Base-by-base conservation (phyloP, 1,284 basidiomycete species). In the Pseudozyma thailandica region DNA sequence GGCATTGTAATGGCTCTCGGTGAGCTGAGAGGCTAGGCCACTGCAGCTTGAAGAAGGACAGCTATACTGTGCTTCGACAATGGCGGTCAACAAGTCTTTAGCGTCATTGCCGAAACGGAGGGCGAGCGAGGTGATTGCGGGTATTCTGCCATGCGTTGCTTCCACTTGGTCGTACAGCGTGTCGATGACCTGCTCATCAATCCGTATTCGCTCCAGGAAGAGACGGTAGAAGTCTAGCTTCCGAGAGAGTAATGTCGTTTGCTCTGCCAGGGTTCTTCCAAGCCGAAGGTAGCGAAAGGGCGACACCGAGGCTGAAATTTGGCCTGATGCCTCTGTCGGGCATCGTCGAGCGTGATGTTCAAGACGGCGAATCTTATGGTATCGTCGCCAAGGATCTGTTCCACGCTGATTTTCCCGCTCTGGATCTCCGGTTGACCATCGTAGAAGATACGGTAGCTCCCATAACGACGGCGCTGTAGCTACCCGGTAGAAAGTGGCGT, bases 141-240 rank as follows among this genome's bases (percentile, higher is more conserved):
- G 51, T 13, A 72, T 65, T 28, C 64, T 51, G 13, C 26, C 30
- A 28, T 55, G 53, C 1, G 51, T 60, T 3, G 59, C 30, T 28
- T 61, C 56, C n/a, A 61, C 59, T 27, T 68, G 68, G 2, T 52
- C 16, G 33, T 72, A 69, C 9, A 75, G 53, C 8, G 39, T 28
- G 16, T 72, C 52, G 16, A 75, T 21, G 5, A 75, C 69, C 27
- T 57, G 27, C 16, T 64, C 54, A 25, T 75, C 72, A 38, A 69
- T 64, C 8, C 12, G 25, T 2, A 75, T 68, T 1, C 72, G 45
- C 37, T 72, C 69, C 3, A 56, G 13, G 20, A 75, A 75, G 39
- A 75, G 63, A 3, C 60, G 45, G 45, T 75, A 65, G 37, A 72
- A 75, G 58, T 72, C 52, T 9, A 51, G 49, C 4, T 31, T 28